Base-by-base conservation (phyloP, 371 early-diverging fungal species). In the Rhizopus sp. region DNA sequence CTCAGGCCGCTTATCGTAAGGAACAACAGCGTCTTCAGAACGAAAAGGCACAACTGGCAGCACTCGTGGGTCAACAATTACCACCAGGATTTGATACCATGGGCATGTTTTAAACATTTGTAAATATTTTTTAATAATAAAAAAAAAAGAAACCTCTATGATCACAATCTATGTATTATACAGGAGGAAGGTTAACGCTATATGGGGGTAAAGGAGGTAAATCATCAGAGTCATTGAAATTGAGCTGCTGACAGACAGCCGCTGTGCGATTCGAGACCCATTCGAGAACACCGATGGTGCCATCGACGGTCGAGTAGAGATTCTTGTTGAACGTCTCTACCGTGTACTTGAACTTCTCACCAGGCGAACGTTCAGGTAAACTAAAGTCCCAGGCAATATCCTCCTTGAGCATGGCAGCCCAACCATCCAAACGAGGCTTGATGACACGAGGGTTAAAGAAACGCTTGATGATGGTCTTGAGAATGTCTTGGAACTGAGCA, bases 401-500 rank as follows among this genome's bases (percentile, higher is more conserved):
- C 33, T 77, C 73, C 15, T 59, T 39, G 40, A 83, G 66, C 81
- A 83, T 79, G 10, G 55, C 57, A 34, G 54, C 59, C 69, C 79
- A 81, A 0, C 68, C 80, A 16, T 79, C 74, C 10, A 83, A 39
- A 29, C 81, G 72, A 34, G 80, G 74, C 12, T 69, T 55, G 10
- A 83, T 51, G 4, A 73, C 66, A 6, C 64, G 55, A 30, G 78
- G 75, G 34, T 83, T 83, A 58, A 77, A 83, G 47, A 76, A 72
- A 29, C 72, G 65, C 49, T 71, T 75, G 51, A 79, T 61, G 30
- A 72, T 61, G 2, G 76, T 77, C 55, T 71, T 69, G 33, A 81
- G 62, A 23, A 79, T 68, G 1, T 60, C 48, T 55, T 79, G 72
- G 40, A 83, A 81, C 31, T 68, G 61, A 0, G 66, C 57, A 6